Evolutionary conservation across 495 filamentous ascomycete species (phyloP), one percentile per base, ranked within the genome.

Genomic region (Penicillium waksmanii): DNA sequence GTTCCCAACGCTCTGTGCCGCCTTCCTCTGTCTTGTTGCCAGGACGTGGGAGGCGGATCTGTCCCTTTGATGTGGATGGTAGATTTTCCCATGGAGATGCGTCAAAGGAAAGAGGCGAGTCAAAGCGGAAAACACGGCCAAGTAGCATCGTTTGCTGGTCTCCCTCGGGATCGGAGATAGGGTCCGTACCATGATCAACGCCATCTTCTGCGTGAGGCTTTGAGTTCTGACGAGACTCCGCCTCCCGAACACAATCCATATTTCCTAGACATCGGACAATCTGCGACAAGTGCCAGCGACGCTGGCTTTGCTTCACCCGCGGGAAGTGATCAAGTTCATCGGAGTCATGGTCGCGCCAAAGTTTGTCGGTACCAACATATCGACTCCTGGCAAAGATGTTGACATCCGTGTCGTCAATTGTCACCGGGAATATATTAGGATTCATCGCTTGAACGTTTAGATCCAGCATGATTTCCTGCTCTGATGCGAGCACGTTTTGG

Each of bases 401-500:
- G 52, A 98, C 81, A 69, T 97, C 90, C 65, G 94, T 88, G 27
- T 89, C 84, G 61, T 89, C 86, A 51, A 98, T 85, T 9, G 88
- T 87, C 25, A 98, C 86, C 15, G 89, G 85, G 44, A 97, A 88
- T 18, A 96, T 81, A 62, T 98, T 98, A 0, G 93, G 95, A 68
- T 98, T 98, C 58, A 90, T 79, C 1, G 94, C 95, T 58, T 81
- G 81, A 38, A 98, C 89, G n/a, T 89, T 85, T 9, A 98, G 77
- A 66, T 98, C 94, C 60, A 98, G 80, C 88, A 98, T 98, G 18
- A 98, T 81, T 67, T 98, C 96, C 72, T 97, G 90, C 68, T 96
- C 89, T 60, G 91, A 96, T 6, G 93, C 93, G 33, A 98, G 82
- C 17, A 98, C 92, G 64, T 96, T 93, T 62, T 87, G 85, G 60